phyloP scores from a whole-genome alignment of 2,329 filamentous ascomycete genomes.

The Verticillium albo-atrum region DNA sequence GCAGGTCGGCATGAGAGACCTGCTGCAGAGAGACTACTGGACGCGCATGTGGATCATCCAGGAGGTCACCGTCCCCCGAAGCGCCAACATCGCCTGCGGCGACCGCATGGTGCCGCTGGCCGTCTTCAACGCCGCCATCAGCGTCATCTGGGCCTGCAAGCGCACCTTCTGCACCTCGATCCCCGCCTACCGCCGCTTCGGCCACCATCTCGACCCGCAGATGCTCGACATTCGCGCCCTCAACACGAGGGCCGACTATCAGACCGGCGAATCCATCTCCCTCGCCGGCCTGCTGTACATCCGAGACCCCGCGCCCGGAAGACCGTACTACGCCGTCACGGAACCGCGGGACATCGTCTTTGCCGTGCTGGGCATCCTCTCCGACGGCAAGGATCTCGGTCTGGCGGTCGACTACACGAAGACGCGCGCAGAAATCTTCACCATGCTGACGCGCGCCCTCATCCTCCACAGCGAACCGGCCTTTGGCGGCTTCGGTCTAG shows the following conservation, averaged over 20 bases:
- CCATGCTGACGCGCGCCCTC: constrained; percentile 6
- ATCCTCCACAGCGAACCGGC: neutral
- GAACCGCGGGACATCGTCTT: constrained; percentile 17
- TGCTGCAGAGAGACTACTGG: constrained; percentile 31
- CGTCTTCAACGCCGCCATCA: constrained; percentile 5
- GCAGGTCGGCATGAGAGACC: neutral
- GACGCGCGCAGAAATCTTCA: constrained; percentile 4
- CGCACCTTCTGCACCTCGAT: neutral
- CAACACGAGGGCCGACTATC: neutral
- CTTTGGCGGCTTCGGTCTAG: constrained; percentile 4
- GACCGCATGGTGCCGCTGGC: constrained; percentile 4
- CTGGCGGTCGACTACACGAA: constrained; percentile 6
- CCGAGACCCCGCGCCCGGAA: neutral
- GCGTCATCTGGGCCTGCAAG: neutral
- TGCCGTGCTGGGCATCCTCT: constrained; percentile 10
- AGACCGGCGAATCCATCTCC: neutral
- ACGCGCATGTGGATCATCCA: constrained; percentile 26
- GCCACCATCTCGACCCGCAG: neutral
- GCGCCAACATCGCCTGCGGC: constrained; percentile 20
- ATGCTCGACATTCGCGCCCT: constrained; percentile 1
- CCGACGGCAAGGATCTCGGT: constrained; percentile 1
- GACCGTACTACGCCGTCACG: constrained; percentile 12
- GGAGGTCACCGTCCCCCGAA: constrained; percentile 20
- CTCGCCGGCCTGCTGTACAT: constrained; percentile 3
- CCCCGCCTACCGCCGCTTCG: neutral